Conservation (phyloP, 106 monocot species). For the Vanilla planifolia region DNA sequence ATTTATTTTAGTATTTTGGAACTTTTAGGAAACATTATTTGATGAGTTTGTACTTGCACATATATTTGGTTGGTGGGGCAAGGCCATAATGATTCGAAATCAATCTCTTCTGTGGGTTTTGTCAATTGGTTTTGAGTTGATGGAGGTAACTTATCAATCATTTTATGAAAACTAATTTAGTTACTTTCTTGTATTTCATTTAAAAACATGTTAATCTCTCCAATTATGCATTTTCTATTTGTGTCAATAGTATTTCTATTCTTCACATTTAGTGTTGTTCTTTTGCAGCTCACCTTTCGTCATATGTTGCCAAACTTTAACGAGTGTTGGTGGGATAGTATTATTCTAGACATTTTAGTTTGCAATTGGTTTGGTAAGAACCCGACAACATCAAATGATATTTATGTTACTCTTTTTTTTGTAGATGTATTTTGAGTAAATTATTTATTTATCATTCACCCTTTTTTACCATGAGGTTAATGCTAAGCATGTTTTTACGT, state of each 20-base stretch:
- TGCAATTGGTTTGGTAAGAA: conserved; percentile 97
- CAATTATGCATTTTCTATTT: no score
- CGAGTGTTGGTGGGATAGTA: conserved; percentile 99
- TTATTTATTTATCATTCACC: neutral
- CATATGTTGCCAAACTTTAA: conserved; percentile 98
- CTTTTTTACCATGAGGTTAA: neutral
- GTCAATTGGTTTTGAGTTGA: conserved; percentile 93
- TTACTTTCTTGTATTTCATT: neutral
- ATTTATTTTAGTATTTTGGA: conserved; percentile 48
- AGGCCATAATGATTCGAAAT: conserved; percentile 97
- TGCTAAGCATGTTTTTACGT: no score
- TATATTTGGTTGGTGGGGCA: conserved; percentile 98
- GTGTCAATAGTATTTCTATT: neutral
- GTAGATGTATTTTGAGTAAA: neutral
- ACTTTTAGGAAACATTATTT: conserved; percentile 86
- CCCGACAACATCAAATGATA: neutral
- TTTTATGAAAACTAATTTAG: neutral
- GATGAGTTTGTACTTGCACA: conserved; percentile 98
- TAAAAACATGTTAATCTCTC: neutral
- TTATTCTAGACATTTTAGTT: conserved; percentile 76
- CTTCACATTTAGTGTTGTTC: neutral
- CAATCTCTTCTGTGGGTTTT: conserved; percentile 92
- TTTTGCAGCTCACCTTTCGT: conserved; percentile 85
- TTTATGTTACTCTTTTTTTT: neutral
- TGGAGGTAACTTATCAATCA: conserved; percentile 59